Conservation (phyloP, 495 filamentous ascomycete genomes). For the Tuber melanosporum region DNA sequence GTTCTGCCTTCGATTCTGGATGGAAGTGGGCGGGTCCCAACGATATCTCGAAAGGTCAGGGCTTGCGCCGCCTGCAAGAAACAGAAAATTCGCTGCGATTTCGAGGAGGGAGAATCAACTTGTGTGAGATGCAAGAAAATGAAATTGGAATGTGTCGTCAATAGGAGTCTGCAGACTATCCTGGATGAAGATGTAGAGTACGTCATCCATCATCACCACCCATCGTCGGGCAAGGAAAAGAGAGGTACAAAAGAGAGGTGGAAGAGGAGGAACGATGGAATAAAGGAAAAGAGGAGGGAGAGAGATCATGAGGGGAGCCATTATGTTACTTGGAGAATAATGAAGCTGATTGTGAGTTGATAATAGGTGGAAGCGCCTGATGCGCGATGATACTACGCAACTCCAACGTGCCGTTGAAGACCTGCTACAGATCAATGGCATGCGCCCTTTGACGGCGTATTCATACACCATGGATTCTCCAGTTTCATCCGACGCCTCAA, state of each 20-base stretch:
- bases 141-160: slow-evolving; percentile 43
- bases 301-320: background rate
- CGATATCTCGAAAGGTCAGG: slow-evolving; percentile 40
- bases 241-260: background rate
- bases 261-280: background rate
- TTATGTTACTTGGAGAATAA: background rate
- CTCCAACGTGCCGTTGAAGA: slow-evolving; percentile 39
- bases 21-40: slow-evolving; percentile 35
- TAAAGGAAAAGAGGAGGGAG: background rate
- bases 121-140: slow-evolving; percentile 43
- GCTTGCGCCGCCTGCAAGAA: slow-evolving; percentile 44
- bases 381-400: slow-evolving; percentile 40
- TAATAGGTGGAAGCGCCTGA: slow-evolving; percentile 39
- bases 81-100: slow-evolving; percentile 44
- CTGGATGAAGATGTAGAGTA: slow-evolving; percentile 44
- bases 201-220: slow-evolving; percentile 12
- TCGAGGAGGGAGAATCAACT: slow-evolving; percentile 34
- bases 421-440: slow-evolving; percentile 28
- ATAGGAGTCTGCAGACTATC: slow-evolving; percentile 43
- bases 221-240: background rate
- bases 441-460: slow-evolving; percentile 35
- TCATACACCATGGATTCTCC: slow-evolving; percentile 22
- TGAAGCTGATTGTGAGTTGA: background rate
- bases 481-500: slow-evolving; percentile 25
- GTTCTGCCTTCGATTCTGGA: slow-evolving; percentile 2